phyloP scores from a whole-genome alignment of 306 rosid genomes.

The cucumber (Cucumis sativus) region DNA sequence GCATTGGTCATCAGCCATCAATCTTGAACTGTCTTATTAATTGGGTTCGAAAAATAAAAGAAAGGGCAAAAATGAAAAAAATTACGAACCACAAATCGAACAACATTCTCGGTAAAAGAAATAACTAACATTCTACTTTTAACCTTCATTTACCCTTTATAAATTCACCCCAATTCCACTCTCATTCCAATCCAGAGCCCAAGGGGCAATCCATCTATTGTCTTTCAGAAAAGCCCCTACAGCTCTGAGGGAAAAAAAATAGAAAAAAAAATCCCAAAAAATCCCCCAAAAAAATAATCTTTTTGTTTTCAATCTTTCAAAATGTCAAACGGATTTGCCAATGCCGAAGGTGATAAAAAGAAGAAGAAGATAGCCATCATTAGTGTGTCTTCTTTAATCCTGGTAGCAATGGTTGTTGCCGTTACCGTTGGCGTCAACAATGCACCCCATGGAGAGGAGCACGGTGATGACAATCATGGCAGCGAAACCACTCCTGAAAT shows the following conservation, averaged over 20 bases:
- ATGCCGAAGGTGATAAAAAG: conserved; percentile 2
- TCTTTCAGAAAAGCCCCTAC: neutral
- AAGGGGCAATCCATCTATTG: neutral
- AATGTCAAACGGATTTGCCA: conserved; percentile 17
- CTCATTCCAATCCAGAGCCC: neutral
- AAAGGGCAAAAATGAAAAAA: neutral
- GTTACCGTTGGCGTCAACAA: conserved; percentile 28
- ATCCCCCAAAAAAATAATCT: neutral
- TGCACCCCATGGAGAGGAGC: neutral
- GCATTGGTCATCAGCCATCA: neutral
- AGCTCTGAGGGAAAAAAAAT: neutral
- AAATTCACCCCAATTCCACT: neutral
- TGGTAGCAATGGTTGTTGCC: conserved; percentile 46
- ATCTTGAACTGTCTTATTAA: neutral
- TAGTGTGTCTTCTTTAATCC: conserved; percentile 23
- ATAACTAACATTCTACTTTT: neutral
- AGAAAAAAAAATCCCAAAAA: too few relatives aligned
- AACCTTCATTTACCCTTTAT: neutral
- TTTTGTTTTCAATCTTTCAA: neutral
- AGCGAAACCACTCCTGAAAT: neutral
- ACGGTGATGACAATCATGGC: neutral
- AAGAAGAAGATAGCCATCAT: conserved; percentile 34
- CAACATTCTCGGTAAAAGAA: neutral
- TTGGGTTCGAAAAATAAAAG: neutral
- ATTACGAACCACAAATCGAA: too few relatives aligned